Evolutionary conservation across 2,329 filamentous ascomycete species (phyloP).

Genomic region (Colletotrichum abscissum): DNA sequence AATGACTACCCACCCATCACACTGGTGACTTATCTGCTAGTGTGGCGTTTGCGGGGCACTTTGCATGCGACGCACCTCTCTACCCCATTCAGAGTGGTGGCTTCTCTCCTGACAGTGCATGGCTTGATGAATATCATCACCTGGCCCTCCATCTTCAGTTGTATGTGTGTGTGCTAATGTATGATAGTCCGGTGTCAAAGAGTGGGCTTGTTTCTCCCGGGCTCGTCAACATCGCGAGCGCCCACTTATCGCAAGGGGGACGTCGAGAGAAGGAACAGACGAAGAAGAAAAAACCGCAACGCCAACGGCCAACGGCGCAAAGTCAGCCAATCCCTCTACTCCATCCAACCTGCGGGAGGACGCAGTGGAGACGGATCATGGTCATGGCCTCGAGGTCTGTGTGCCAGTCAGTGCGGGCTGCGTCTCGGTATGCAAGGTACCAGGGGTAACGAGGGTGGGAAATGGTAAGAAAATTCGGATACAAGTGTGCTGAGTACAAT

Average conservation of each 20-base stretch:
- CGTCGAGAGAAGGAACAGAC: not conserved
- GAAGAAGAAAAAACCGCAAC: not conserved
- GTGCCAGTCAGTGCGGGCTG: slow-evolving; percentile 20
- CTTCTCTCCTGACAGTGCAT: slow-evolving; percentile 5
- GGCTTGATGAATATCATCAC: slow-evolving; percentile 14
- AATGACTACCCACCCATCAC: not conserved
- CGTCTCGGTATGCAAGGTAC: slow-evolving; percentile 30
- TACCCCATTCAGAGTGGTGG: not conserved
- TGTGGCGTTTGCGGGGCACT: slow-evolving; percentile 2
- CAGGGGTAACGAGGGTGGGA: slow-evolving; percentile 17
- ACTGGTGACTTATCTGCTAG: not conserved
- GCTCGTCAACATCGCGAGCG: not conserved
- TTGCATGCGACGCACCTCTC: slow-evolving; percentile 8
- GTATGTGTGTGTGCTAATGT: slow-evolving; percentile 10
- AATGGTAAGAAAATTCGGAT: not conserved
- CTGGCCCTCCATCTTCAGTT: slow-evolving; percentile 9
- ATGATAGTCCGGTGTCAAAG: not conserved
- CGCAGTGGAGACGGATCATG: not conserved
- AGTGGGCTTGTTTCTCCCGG: slow-evolving; percentile 1
- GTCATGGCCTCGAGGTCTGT: not conserved
- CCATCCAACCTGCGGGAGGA: not conserved
- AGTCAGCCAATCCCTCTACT: not conserved
- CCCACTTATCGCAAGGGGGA: not conserved
- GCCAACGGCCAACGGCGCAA: slow-evolving; percentile 5
- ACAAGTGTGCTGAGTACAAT: not conserved